Evolutionary conservation across 768 basidiomycete species (phyloP).

Genomic region (Termitomyces sp.): DNA sequence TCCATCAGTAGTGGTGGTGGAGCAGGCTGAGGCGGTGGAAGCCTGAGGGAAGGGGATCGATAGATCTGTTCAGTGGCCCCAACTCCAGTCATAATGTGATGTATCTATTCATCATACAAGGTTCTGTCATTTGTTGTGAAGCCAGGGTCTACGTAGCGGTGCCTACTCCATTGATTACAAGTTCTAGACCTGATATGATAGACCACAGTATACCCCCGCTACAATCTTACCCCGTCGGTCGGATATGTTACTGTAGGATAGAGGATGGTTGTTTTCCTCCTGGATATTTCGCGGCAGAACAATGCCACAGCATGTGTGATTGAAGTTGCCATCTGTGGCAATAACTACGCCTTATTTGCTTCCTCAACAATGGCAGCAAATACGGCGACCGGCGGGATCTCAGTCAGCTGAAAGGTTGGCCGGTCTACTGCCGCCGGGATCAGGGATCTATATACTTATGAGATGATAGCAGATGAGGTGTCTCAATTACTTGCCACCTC

Average conservation of each 20-base stretch:
- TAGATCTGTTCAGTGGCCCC: neutral
- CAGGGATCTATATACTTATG: neutral
- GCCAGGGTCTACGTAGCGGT: neutral
- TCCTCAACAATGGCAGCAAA: neutral
- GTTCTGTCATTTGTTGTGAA: constrained; percentile 5
- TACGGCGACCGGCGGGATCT: constrained; percentile 14
- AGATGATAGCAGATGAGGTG: neutral
- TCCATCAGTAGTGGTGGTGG: neutral
- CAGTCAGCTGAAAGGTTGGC: constrained; percentile 5
- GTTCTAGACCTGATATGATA: neutral
- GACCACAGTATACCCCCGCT: neutral
- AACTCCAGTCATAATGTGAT: neutral
- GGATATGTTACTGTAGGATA: neutral
- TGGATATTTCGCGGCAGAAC: neutral
- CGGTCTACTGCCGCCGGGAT: constrained; percentile 9
- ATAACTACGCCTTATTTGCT: constrained; percentile 1
- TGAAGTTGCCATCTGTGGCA: constrained; percentile 5
- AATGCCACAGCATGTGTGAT: neutral
- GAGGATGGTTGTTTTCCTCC: neutral
- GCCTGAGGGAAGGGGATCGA: constrained; percentile 4
- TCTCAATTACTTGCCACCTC: neutral
- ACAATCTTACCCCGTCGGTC: too few relatives aligned
- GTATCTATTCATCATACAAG: neutral
- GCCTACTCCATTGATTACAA: neutral
- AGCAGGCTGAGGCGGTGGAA: constrained; percentile 10